Base-by-base conservation (phyloP, 331 rosid species). In the Acacia pycnantha region DNA sequence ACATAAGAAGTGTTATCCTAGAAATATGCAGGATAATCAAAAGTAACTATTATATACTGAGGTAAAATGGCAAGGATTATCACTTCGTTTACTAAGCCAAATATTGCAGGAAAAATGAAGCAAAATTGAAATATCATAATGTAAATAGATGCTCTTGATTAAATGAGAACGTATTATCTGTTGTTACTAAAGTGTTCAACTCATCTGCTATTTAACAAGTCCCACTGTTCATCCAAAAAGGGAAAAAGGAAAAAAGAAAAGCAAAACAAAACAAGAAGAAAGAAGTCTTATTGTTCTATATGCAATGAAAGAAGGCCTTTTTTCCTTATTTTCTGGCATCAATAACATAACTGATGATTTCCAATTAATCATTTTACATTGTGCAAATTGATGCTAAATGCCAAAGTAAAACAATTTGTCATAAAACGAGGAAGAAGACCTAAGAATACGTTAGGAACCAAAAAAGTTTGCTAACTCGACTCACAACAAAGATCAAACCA, bases 1-100 rank as follows among this genome's bases (percentile, higher is more conserved):
- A 6, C 47, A 22, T 40, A 70, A 75, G 33, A 75, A 19, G 77
- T 64, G 22, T 78, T 71, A 79, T 29, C 43, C 48, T 81, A 54
- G 46, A 68, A 70, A 40, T 77, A 53, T 72, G 54, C 18, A 68
- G 79, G 70, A 11, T 61, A 9, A 66, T 82, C 77, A 62, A 56
- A 74, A 68, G 59, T 33, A 69, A 46, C 31, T 29, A 33, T 43
- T 31, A 81, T 27, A 77, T 65, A 46, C 33, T n/a, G 43, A 69
- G 79, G 41, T 68, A 48, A 48, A 79, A 48, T 50, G 50, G 50
- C 4, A 35, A 58, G 6, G 43, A 12, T 33, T 65, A 75, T 37
- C 16, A n/a, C 59, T 15, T 3, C 48, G 29, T 50, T 47, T 18
- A 58, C 65, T 0, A 47, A 6, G 26, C 11, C 73, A 69, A 66